A percentile compares a stretch with the other conserved stretches of the same genome.
Evolutionary conservation across 306 rosid species (phyloP).

Genomic region (Castanopsis chinensis): DNA sequence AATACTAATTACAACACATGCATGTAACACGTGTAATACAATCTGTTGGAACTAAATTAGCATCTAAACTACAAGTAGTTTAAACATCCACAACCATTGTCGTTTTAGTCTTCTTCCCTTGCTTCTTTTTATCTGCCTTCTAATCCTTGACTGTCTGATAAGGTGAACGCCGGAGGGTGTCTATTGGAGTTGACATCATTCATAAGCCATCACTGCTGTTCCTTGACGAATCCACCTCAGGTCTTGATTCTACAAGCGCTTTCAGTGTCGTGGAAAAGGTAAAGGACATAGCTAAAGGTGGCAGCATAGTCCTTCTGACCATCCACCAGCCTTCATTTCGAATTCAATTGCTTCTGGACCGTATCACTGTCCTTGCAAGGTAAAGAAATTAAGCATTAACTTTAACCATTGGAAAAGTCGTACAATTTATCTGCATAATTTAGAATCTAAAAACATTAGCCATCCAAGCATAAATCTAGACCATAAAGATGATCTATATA

Average conservation of each 20-base stretch:
- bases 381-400: conserved; percentile 3
- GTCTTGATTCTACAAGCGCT: conserved; percentile 90
- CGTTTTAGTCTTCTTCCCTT: too few relatives aligned
- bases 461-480: background rate
- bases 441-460: background rate
- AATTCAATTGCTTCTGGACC: conserved; percentile 77
- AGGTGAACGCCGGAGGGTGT: conserved; percentile 83
- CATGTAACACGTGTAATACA: too few relatives aligned
- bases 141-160: too few relatives aligned
- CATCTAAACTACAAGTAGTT: too few relatives aligned
- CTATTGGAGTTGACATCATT: conserved; percentile 81
- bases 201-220: conserved; percentile 78
- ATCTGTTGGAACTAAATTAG: too few relatives aligned
- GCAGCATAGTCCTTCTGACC: conserved; percentile 89
- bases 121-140: too few relatives aligned
- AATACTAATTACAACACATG: too few relatives aligned
- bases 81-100: too few relatives aligned
- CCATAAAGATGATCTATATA: background rate
- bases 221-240: conserved; percentile 93
- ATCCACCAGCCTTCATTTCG: conserved; percentile 90
- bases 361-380: conserved; percentile 83
- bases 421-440: background rate
- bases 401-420: background rate
- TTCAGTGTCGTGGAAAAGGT: conserved; percentile 83
- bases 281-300: conserved; percentile 79